Evolutionary conservation across 2,329 filamentous ascomycete species (phyloP), one percentile per base, ranked within the genome.

Genomic region (Monosporascus sp.): DNA sequence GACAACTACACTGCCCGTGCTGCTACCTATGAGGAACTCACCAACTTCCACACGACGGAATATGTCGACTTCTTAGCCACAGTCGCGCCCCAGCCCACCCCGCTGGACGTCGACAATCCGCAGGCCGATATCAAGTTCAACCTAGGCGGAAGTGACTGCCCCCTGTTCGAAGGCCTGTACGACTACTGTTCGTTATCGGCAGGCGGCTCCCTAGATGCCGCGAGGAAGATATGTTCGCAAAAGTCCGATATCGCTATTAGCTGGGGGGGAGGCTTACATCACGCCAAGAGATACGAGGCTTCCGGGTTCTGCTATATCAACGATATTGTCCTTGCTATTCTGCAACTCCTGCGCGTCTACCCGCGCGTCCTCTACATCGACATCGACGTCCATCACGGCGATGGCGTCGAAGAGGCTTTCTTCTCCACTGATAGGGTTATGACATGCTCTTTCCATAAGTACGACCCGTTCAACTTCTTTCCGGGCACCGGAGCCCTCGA

Each of bases 221-320:
- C 94, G 15, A 85, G 90, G 56, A 96, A 96, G 68, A 84, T 99
- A 38, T 88, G 87, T 67, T 88, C 89, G 64, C 80, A 86, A 48
- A 89, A 96, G 72, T 91, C 91, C 31, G 90, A 97, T 66, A 97
- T 99, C 67, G 94, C 94, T 52, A 91, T 99, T 66, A 95, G 96
- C 64, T 99, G 94, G 94, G 94, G 91, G 18, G 94, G 94, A 37
- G 94, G 94, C 11, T 81, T 99, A 31, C 94, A 99, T 71, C 94
- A 99, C 67, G 94, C 94, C 46, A 97, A 97, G 72, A 94, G 93
- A 68, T 84, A 87, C 51, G 91, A 96, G 72, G 93, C 94, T 0
- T 93, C 88, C 15, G 94, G 94, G 0, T 99, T 99, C 72, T 99
- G 94, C 75, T 99, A 99, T 74, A 91, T 97, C 74, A 99, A 99